Base-by-base conservation (phyloP, 371 early-diverging fungal species). In the Zychaea mexicana region DNA sequence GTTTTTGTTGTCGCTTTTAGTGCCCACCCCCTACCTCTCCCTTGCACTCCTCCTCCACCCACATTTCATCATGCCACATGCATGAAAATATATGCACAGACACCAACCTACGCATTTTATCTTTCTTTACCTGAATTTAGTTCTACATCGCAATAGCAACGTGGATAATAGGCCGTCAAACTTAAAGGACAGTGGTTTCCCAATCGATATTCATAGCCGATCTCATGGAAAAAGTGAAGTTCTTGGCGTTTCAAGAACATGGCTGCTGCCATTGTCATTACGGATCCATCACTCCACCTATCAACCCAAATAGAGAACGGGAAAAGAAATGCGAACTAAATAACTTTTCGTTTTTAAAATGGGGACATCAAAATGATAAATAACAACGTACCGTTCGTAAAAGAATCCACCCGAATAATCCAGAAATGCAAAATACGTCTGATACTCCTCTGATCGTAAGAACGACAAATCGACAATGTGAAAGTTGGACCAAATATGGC, bases 351-450 rank as follows among this genome's bases (percentile, higher is more conserved):
- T n/a, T n/a, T n/a, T n/a, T n/a, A n/a, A n/a, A n/a, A n/a, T n/a
- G n/a, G n/a, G n/a, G n/a, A n/a, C n/a, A n/a, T n/a, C n/a, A n/a
- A n/a, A n/a, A n/a, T n/a, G n/a, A n/a, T n/a, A 30, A 26, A 9
- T 46, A 7, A 47, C 7, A 9, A 6, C 55, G 52, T 69, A 82
- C 83, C 94, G 83, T 69, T 98, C 99, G 74, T 97, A 97, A 70
- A 92, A 98, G 69, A 98, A 98, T n/a, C 90, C 96, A 3, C 95
- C 94, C 3, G 85, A 71, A 28, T 74, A 68, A 73, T 98, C 98
- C 32, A 98, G 74, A 62, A 83, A 87, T 31, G 89, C 75, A 66
- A 98, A 96, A 65, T 88, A 95, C 42, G 82, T 76, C 49, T 76
- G 75, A 72, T 98, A 97, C 0, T 81, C 81, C 22, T 83, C 66